Base-by-base conservation (phyloP, 805 yeast genomes). In the Starmerella khaoyaiensis region DNA sequence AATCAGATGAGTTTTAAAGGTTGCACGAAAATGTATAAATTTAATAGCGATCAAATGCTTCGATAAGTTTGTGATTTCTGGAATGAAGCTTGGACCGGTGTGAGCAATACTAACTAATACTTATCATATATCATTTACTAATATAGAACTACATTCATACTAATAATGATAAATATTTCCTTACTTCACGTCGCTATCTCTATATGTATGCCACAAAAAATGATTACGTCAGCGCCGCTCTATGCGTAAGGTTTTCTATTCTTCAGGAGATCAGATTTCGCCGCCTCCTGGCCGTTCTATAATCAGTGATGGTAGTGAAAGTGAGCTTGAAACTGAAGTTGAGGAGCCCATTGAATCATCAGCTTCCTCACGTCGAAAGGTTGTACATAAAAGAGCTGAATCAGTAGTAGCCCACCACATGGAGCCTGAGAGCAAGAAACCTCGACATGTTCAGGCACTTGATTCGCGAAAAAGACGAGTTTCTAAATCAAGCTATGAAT, bases 271-370 rank as follows among this genome's bases (percentile, higher is more conserved):
- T 11, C 36, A 31, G 20, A 27, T 28, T 8, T 17, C 37, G 21
- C 28, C 39, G 21, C 42, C 37, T 5, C 27, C 36, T 5, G 10
- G 21, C 17, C 34, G 33, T 32, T 26, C 28, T 2, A 6, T 25
- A 28, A 26, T 7, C 10, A 29, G 23, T 21, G 45, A 35, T 21
- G 40, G 21, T 11, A 25, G 32, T 24, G 48, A 34, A 17, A 44
- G 48, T 27, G 61, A 58, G 44, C 59, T 59, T 2, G 60, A 55
- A 29, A 58, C 62, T 3, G 59, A 54, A 12, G 47, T 56, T 21
- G 52, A 56, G 36, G 55, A 47, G 5, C 40, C 42, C 15, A 39
- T 44, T 17, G 22, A 20, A 30, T 32, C 6, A 33, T 36, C 23
- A 17, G 33, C 23, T 8, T 14, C 33, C 18, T 14, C 32, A 10